Base-by-base conservation (phyloP, 257 asterid genomes). In the Fraxinus cuspidata region DNA sequence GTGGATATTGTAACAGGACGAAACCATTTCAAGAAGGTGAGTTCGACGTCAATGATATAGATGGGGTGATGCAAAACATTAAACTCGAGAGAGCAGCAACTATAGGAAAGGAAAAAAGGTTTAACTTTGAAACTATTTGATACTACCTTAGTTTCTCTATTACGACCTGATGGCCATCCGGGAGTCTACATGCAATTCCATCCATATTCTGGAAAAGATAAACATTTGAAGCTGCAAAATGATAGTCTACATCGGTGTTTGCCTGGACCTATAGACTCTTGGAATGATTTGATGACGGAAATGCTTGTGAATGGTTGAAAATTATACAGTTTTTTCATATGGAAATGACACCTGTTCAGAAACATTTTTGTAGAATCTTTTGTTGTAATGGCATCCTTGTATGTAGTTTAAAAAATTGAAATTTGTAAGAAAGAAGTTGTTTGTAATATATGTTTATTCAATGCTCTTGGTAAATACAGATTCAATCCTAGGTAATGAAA, bases 191-290 rank as follows among this genome's bases (percentile, higher is more conserved):
- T 93, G 79, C 81, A 89, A 77, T 86, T 86, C 44, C 93, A 90
- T 29, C 98, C 99, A 0, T 91, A 87, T 34, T 87, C 82, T 0
- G 87, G 86, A 65, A 87, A 85, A 69, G 90, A 80, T 70, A 75
- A 71, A 80, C 37, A 86, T 72, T 89, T 78, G 13, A 76, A 84
- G 76, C 78, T 90, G 37, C 98, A 93, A 79, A 93, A 93, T 84
- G 99, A 96, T 73, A 93, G 98, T 81, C 73, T 96, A 53, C 99
- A 96, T 27, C 93, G 99, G 99, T 96, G 99, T 73, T 84, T 96
- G 84, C 99, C 99, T 0, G 98, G 99, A 7, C 98, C 99, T 0
- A 92, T 96, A 71, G 99, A 96, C 49, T 87, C 94, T 60, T 96
- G 99, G 99, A 93, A 92, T 85, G 98, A 93, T 68, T 71, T 96